Conservation (phyloP, 805 yeast genomes). For the Ogataea ramenticola region DNA sequence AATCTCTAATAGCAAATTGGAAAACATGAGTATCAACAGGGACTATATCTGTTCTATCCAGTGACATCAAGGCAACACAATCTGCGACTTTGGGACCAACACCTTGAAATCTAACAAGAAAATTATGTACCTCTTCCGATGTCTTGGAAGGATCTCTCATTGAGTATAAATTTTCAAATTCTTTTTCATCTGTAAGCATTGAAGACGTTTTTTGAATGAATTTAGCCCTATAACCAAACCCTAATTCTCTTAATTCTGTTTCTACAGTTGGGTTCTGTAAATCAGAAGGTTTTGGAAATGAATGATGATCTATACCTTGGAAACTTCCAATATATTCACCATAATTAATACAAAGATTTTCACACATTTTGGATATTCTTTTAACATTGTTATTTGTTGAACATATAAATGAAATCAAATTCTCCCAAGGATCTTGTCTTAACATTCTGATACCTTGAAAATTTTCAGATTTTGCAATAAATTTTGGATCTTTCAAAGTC, state of each 20-base stretch:
- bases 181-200: conserved; percentile 36
- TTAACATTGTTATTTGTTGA: conserved; percentile 95
- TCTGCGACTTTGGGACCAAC: conserved; percentile 99
- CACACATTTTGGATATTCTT: conserved; percentile 90
- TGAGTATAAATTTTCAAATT: conserved; percentile 28
- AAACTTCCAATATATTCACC: conserved; percentile 53
- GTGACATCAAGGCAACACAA: conserved; percentile 87
- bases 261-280: conserved; percentile 23
- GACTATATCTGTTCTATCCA: conserved; percentile 79
- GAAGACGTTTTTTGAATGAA: conserved; percentile 75
- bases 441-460: conserved; percentile 76
- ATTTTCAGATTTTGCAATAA: conserved; percentile 26
- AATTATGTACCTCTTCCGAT: conserved; percentile 41
- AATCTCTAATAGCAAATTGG: conserved; percentile 81
- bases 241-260: conserved; percentile 36
- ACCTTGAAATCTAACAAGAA: conserved; percentile 63
- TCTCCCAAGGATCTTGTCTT: conserved; percentile 97
- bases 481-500: conserved; percentile 47
- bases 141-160: conserved; percentile 29
- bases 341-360: conserved; percentile 59
- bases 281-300: conserved; percentile 69
- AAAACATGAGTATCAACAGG: conserved; percentile 96
- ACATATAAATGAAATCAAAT: conserved; percentile 82
- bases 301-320: conserved; percentile 51
- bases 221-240: conserved; percentile 90